Evolutionary conservation across 2,329 filamentous ascomycete genomes (phyloP).

Genomic region (Ceratocystis lukuohia): DNA sequence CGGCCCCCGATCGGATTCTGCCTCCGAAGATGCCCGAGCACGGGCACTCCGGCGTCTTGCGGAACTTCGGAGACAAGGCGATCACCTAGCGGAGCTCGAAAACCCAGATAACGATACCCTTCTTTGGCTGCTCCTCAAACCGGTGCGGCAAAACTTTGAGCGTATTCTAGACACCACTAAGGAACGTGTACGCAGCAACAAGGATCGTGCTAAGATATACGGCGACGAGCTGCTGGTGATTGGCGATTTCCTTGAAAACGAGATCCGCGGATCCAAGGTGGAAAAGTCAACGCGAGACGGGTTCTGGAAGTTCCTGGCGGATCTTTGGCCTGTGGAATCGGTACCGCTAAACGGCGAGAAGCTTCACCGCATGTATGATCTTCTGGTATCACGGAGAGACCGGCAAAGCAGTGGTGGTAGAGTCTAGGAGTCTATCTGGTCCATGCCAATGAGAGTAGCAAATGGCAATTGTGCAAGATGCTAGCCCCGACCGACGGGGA

Average conservation of each 20-base stretch:
- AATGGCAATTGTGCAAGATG: too few species aligned
- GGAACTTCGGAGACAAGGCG: conserved; percentile 34
- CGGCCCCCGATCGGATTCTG: conserved; percentile 24
- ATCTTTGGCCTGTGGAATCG: conserved; percentile 34
- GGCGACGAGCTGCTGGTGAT: conserved; percentile 48
- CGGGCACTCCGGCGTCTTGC: conserved; percentile 32
- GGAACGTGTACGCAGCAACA: conserved; percentile 48
- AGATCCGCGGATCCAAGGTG: conserved; percentile 30
- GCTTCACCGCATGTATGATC: conserved; percentile 34
- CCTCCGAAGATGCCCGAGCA: conserved; percentile 29
- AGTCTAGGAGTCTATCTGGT: not conserved
- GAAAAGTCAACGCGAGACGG: conserved; percentile 35
- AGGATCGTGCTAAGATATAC: conserved; percentile 47
- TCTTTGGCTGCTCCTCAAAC: conserved; percentile 40
- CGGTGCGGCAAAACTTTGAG: conserved; percentile 46
- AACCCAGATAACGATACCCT: conserved; percentile 34
- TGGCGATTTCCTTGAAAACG: conserved; percentile 46
- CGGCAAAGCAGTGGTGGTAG: conserved; percentile 4
- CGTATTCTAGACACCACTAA: conserved; percentile 47
- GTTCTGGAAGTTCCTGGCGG: conserved; percentile 37
- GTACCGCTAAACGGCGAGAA: conserved; percentile 29
- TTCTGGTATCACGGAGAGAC: conserved; percentile 28
- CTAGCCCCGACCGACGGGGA: too few species aligned
- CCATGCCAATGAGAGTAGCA: too few species aligned
- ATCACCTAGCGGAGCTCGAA: conserved; percentile 36